Conservation (phyloP, 495 filamentous ascomycete genomes). For the Aspergillus steynii region DNA sequence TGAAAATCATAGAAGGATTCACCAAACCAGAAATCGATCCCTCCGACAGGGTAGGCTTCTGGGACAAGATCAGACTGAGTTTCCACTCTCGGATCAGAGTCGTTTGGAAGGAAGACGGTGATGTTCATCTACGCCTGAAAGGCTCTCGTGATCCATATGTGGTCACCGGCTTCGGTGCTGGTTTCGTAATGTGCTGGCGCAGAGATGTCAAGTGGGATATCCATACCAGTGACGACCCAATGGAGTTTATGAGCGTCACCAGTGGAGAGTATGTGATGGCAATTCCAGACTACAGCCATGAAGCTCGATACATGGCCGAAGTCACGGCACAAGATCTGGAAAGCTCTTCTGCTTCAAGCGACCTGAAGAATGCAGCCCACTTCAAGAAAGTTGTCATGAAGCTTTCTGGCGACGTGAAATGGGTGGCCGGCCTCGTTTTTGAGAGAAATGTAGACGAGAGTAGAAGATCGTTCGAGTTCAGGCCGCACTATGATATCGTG, state of each 20-base stretch:
- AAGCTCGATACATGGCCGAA: slow-evolving; percentile 68
- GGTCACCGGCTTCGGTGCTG: slow-evolving; percentile 88
- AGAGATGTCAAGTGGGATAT: slow-evolving; percentile 87
- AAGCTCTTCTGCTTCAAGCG: slow-evolving; percentile 61
- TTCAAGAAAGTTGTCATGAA: slow-evolving; percentile 99
- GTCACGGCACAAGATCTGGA: slow-evolving; percentile 59
- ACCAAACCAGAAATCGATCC: slow-evolving; percentile 93
- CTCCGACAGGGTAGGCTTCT: slow-evolving; percentile 93
- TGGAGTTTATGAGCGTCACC: slow-evolving; percentile 91
- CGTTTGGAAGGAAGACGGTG: slow-evolving; percentile 90
- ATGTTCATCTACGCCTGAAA: slow-evolving; percentile 93
- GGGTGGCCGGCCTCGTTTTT: slow-evolving; percentile 88
- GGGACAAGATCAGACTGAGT: slow-evolving; percentile 96
- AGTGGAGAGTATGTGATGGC: slow-evolving; percentile 93
- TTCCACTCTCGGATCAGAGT: slow-evolving; percentile 92
- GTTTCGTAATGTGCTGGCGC: slow-evolving; percentile 97
- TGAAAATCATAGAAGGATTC: slow-evolving; percentile 98
- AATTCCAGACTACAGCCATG: slow-evolving; percentile 87
- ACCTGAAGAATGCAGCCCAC: slow-evolving; percentile 68
- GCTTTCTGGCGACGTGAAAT: slow-evolving; percentile 89
- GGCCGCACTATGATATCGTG: slow-evolving; percentile 87
- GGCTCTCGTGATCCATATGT: slow-evolving; percentile 89
- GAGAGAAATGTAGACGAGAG: slow-evolving; percentile 70
- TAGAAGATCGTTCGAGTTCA: slow-evolving; percentile 80
- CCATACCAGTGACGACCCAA: slow-evolving; percentile 77